These are phyloP conservation scores for Abrus precatorius DNA, from an alignment of 306 rosid species.

Conservation along the genomic window DNA sequence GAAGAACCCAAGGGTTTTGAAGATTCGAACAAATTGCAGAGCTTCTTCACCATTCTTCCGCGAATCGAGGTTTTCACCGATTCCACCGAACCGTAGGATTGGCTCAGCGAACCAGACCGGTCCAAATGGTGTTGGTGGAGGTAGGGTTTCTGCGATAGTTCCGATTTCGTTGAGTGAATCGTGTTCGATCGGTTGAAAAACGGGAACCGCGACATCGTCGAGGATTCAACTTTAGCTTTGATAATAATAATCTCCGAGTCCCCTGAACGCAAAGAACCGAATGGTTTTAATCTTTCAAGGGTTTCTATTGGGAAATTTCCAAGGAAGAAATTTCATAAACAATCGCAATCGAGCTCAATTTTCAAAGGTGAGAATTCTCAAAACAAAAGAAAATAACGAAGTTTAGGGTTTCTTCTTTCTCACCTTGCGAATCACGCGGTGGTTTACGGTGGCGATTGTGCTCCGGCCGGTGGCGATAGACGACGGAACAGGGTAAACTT, in stretches of 20 bases:
- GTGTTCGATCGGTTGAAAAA: conserved; percentile 82
- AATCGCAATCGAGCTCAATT: conserved; percentile 12
- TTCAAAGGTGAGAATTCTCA: neutral
- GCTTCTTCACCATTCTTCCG: conserved; percentile 83
- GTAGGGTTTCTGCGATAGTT: conserved; percentile 58
- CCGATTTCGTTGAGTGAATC: conserved; percentile 49
- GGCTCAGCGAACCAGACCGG: conserved; percentile 66
- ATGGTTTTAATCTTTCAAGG: neutral
- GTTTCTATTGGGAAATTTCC: neutral
- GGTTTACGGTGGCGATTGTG: neutral
- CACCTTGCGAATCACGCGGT: conserved; percentile 33
- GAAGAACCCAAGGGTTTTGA: neutral
- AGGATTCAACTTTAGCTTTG: conserved; percentile 25
- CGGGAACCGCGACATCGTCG: conserved; percentile 62
- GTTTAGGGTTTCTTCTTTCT: neutral
- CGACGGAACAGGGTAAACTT: neutral
- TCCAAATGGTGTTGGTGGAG: conserved; percentile 42
- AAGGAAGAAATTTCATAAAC: neutral
- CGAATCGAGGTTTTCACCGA: conserved; percentile 66
- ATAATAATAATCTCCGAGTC: conserved; percentile 52
- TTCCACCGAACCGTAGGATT: conserved; percentile 66
- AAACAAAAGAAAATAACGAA: neutral
- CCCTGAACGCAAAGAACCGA: conserved; percentile 19
- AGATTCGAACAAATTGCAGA: conserved; percentile 72
- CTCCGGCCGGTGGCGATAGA: conserved; percentile 7